Percentiles rank a stretch among this genome's conserved stretches.
These are phyloP conservation scores for Buxus sempervirens DNA, from an alignment of 164 flowering plant genomes.

Conservation along the genomic window DNA sequence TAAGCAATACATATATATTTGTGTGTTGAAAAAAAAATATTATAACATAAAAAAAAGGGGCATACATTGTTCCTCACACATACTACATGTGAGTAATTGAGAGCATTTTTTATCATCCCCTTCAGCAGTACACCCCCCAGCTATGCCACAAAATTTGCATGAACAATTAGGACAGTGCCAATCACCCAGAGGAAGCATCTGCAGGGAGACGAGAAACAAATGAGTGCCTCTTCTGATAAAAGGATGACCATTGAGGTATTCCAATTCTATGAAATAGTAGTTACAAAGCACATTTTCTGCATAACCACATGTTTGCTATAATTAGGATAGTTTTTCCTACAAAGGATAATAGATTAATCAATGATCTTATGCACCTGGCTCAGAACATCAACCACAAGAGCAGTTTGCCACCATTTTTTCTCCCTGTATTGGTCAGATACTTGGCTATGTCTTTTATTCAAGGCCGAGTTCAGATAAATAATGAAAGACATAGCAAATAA, in stretches of 20 bases:
- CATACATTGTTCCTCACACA: constrained; percentile 77
- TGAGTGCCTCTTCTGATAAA: background rate
- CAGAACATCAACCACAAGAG: background rate
- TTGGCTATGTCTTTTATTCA: background rate
- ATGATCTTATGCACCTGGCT: background rate
- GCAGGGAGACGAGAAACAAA: constrained; percentile 27
- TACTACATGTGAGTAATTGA: constrained; percentile 44
- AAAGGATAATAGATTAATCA: background rate
- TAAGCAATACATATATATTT: too few species aligned
- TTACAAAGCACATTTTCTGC: too few species aligned
- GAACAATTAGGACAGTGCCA: constrained; percentile 96
- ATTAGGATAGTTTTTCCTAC: background rate
- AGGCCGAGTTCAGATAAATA: background rate
- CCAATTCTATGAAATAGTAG: background rate
- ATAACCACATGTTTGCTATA: too few species aligned
- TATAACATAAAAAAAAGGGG: constrained; percentile 4
- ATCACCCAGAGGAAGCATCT: constrained; percentile 91
- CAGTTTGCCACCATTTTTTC: background rate
- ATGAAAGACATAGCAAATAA: too few species aligned
- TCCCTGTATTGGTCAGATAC: background rate
- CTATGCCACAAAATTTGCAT: constrained; percentile 74
- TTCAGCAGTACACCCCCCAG: constrained; percentile 20
- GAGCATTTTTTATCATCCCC: constrained; percentile 21
- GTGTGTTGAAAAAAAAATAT: too few species aligned
- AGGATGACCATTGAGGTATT: background rate